These are phyloP conservation scores for Yamadazyma diddensiae DNA, from an alignment of 1,139 yeast genomes.

Conservation along the genomic window DNA sequence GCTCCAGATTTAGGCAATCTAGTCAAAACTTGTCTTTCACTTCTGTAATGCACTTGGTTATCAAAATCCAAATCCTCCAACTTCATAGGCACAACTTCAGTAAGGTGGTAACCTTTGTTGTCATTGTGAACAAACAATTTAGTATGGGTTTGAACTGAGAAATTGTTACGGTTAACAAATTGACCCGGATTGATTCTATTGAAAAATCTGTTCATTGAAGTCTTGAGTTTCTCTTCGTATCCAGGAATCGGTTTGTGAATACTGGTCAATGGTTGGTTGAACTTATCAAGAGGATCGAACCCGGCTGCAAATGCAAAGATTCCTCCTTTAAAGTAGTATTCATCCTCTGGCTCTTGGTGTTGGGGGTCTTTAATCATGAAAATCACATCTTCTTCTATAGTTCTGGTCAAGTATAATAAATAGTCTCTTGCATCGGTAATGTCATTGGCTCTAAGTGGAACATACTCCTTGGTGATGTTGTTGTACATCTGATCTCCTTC, in stretches of 20 bases:
- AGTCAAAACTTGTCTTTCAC: conserved; percentile 61
- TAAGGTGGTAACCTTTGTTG: conserved; percentile 45
- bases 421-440: conserved; percentile 26
- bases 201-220: conserved; percentile 63
- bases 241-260: conserved; percentile 67
- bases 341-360: conserved; percentile 39
- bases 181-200: conserved; percentile 46
- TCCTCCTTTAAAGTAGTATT: conserved; percentile 64
- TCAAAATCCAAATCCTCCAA: conserved; percentile 51
- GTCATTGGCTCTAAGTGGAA: conserved; percentile 29
- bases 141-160: conserved; percentile 58
- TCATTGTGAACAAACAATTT: conserved; percentile 49
- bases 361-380: conserved; percentile 51
- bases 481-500: conserved; percentile 36
- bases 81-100: conserved; percentile 22
- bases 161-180: conserved; percentile 58
- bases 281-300: conserved; percentile 58
- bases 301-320: conserved; percentile 74
- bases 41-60: conserved; percentile 52
- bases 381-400: conserved; percentile 68
- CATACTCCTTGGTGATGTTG: conserved; percentile 35
- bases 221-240: conserved; percentile 51
- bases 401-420: conserved; percentile 41
- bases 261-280: conserved; percentile 50
- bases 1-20: conserved; percentile 56